Percentiles rank a stretch among this genome's conserved stretches.
These are phyloP conservation scores for Oryza nivara DNA, from an alignment of 176 grass and related monocot species.

Conservation along the genomic window DNA sequence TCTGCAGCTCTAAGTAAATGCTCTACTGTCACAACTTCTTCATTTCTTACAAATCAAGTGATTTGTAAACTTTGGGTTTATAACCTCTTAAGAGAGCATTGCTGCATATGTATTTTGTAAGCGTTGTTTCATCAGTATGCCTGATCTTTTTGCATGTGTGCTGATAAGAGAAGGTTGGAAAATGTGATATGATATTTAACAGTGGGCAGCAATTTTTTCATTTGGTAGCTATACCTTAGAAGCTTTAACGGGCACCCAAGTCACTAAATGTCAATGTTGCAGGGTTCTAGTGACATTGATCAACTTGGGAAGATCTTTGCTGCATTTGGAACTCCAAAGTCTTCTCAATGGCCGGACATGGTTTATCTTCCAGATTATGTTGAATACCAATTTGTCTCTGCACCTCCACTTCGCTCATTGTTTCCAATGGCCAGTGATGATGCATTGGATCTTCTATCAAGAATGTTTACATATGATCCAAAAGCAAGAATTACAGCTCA, in stretches of 20 bases:
- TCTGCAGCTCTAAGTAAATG: not conserved
- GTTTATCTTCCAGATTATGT: conserved; percentile 99
- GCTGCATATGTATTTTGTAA: conserved; percentile 10
- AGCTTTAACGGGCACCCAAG: conserved; percentile 12
- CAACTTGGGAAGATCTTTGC: conserved; percentile 98
- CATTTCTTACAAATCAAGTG: not conserved
- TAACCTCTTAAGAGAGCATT: not conserved
- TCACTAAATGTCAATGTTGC: conserved; percentile 31
- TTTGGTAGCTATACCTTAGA: not conserved
- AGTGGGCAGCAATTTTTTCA: conserved; percentile 9
- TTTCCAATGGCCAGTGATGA: conserved; percentile 91
- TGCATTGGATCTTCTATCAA: conserved; percentile 92
- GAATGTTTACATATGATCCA: conserved; percentile 96
- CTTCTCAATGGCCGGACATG: conserved; percentile 96
- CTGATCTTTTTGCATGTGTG: conserved; percentile 6
- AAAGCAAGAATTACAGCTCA: conserved; percentile 95
- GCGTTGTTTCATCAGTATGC: not conserved
- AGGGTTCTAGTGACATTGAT: conserved; percentile 98
- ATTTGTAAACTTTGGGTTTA: conserved; percentile 11
- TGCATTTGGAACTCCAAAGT: conserved; percentile 91
- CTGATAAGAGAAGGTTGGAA: not conserved
- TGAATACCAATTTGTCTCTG: conserved; percentile 89
- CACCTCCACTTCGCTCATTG: conserved; percentile 75
- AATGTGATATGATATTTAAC: conserved; percentile 10
- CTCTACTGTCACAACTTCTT: not conserved